A percentile compares a stretch with the other conserved stretches of the same genome.
These are phyloP conservation scores for Diutina catenulata DNA, from an alignment of 1,139 yeast species.

Conservation along the genomic window DNA sequence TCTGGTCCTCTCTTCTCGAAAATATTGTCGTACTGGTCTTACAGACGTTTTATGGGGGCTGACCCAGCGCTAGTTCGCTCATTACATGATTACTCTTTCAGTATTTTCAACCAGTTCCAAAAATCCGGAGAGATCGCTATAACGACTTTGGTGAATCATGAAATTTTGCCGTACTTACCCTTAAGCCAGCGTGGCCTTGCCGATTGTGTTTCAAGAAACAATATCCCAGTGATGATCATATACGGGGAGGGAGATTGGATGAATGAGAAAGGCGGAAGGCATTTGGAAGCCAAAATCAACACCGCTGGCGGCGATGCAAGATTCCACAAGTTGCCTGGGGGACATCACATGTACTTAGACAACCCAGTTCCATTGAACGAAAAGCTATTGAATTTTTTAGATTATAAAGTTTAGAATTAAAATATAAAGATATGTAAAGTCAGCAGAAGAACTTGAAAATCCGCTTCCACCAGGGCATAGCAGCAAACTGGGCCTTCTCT, in stretches of 20 bases:
- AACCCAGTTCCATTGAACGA: no score
- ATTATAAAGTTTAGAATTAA: no score
- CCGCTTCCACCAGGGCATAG: conserved; percentile 28
- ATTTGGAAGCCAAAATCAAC: conserved; percentile 18
- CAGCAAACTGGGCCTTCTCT: conserved; percentile 39
- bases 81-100: conserved; percentile 30
- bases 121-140: conserved; percentile 37
- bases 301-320: conserved; percentile 12
- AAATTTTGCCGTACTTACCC: conserved; percentile 28
- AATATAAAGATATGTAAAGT: background rate
- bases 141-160: conserved; percentile 29
- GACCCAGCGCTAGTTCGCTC: conserved; percentile 20
- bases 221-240: conserved; percentile 22
- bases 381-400: no score
- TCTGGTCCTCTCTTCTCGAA: conserved; percentile 28
- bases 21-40: conserved; percentile 32
- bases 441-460: conserved; percentile 1
- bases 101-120: conserved; percentile 33
- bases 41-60: conserved; percentile 19
- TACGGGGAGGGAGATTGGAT: conserved; percentile 39
- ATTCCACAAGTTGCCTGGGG: conserved; percentile 24
- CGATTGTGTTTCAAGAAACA: conserved; percentile 16
- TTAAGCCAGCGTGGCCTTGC: conserved; percentile 30
- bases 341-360: conserved; percentile 25
- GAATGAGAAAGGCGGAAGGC: conserved; percentile 30